Base-by-base conservation (phyloP, 129 eudicot genomes). In the Chrysanthemum lavandulifolium region DNA sequence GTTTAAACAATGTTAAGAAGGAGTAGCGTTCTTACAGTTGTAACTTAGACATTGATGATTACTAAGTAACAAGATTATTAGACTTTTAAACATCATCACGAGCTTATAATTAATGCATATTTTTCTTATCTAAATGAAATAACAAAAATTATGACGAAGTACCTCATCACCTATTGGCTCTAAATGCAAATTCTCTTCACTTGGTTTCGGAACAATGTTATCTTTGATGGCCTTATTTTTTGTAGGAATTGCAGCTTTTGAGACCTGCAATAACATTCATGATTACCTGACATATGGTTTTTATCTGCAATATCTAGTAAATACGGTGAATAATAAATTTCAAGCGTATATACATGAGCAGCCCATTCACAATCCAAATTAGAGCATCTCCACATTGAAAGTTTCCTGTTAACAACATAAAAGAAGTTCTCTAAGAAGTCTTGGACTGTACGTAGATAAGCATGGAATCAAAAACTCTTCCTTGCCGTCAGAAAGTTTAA, bases 301-400 rank as follows among this genome's bases (percentile, higher is more conserved):
- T 29, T 29, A 58, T 53, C 33, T 65, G 18, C 6, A 71, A 59
- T 25, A 19, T 67, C 14, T 60, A 31, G 33, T 60, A 50, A 9
- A 72, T 59, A n/a, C 53, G 76, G 71, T 12, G 68, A 67, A 69
- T 36, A 60, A 47, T 8, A 61, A 54, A 53, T 16, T 31, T 29
- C 31, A 74, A 62, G 69, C 55, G 72, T 52, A 63, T 77, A 62
- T 80, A 80, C 96, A 91, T 87, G 84, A 73, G 88, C 94, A 59
- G 94, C 86, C 87, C 87, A 90, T 70, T 93, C 88, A 84, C 96
- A 90, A 71, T 87, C 85, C 43, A 82, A 25, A 74, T 73, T 60
- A 51, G 84, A 88, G 76, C 95, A 88, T 63, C 95, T 88, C 92
- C 92, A 88, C 50, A 91, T 78, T 54, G 88, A 89, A 68, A 76